Base-by-base conservation (phyloP, 805 yeast species). In the Candida mattraensis region DNA sequence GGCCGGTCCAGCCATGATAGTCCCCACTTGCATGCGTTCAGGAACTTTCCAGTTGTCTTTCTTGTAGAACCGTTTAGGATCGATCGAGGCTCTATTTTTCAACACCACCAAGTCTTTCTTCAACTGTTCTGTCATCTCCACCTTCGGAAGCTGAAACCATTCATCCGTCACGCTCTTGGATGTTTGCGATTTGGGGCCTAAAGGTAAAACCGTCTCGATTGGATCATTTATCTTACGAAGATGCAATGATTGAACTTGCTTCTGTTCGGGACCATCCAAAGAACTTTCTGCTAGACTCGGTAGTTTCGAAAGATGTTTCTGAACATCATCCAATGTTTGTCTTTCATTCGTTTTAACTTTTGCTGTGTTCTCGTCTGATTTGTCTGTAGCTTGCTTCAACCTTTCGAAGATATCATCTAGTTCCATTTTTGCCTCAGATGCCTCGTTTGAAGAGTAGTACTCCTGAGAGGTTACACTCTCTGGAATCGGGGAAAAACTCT, bases 51-150 rank as follows among this genome's bases (percentile, higher is more conserved):
- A 95, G 72, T 70, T 79, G 40, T 83, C 93, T 58, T 86, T 87
- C 63, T 86, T 87, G 64, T 93, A 93, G 63, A 87, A 96, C 51
- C 97, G 76, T 64, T 93, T 93, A 6, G 97, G 98, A 57, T 93
- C 98, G 44, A 93, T 70, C 7, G 88, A 96, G 37, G 84, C 83
- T 62, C 99, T 78, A 66, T 91, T 86, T 54, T 87, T 81, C 41
- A 93, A 69, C 11, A 93, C 64, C 53, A 78, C 67, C 49, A 93
- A 57, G 58, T 93, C 98, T 40, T 95, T 71, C 53, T 83, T 83
- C 14, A 85, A 56, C 18, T 73, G 71, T 2, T 82, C 78, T 7
- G 94, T 84, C 42, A 85, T 61, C 48, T 84, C 93, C 5, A 81
- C 78, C 47, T 77, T 80, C 19, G 87, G 87, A 73, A 89, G 69